phyloP scores from a whole-genome alignment of 176 grass and related monocot genomes.

The Tillandsia fasciculata region DNA sequence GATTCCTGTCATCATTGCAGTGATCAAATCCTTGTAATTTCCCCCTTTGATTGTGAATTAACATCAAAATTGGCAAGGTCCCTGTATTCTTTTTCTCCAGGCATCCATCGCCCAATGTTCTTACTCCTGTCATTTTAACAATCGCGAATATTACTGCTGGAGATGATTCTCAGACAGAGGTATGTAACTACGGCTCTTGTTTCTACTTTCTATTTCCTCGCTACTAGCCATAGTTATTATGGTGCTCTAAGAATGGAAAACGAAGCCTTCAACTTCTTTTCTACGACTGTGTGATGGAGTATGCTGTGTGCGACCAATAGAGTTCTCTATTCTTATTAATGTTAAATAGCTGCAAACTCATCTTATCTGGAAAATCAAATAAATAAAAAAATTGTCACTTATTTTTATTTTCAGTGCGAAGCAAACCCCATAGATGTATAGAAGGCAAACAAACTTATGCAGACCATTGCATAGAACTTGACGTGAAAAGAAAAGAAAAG shows the following conservation, averaged over 20 bases:
- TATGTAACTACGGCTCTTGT: slow-evolving; percentile 14
- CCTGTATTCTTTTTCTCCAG: slow-evolving; percentile 29
- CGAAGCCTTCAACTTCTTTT: neutral
- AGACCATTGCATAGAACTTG: too few species aligned
- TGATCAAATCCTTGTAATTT: neutral
- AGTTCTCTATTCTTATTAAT: too few species aligned
- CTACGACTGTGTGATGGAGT: neutral
- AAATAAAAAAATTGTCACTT: too few species aligned
- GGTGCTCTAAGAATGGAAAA: neutral
- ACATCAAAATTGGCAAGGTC: neutral
- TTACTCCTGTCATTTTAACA: slow-evolving; percentile 43
- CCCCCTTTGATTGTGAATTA: neutral
- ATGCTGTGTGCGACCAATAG: too few species aligned
- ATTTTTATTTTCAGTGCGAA: too few species aligned
- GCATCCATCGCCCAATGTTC: slow-evolving; percentile 43
- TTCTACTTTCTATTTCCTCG: neutral
- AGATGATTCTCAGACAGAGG: slow-evolving; percentile 64
- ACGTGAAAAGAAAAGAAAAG: too few species aligned
- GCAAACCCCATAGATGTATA: too few species aligned
- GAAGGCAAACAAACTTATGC: too few species aligned
- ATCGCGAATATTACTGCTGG: slow-evolving; percentile 55
- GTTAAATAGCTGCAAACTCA: too few species aligned
- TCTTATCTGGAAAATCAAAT: too few species aligned
- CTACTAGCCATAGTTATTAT: neutral
- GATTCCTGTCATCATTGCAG: slow-evolving; percentile 7